Evolutionary conservation across 441 rosid species (phyloP).

Genomic region (Populus trichocarpa): DNA sequence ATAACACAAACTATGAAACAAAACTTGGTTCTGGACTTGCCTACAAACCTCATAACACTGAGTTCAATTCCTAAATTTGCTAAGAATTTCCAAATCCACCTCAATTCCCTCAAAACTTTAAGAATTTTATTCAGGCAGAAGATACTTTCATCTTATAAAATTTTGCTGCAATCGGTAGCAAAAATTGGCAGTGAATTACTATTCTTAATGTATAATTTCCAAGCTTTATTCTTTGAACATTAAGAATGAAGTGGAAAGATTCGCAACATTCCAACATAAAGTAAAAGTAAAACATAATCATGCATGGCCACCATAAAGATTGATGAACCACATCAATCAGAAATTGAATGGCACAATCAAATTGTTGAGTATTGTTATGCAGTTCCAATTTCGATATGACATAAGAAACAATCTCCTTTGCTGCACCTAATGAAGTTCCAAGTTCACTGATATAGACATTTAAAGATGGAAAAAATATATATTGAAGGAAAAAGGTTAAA

Average conservation of each 20-base stretch:
- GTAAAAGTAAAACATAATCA: not conserved
- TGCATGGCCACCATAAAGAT: not conserved
- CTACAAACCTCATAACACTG: not conserved
- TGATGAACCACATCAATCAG: not conserved
- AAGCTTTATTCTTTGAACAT: not conserved
- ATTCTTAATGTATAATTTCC: not conserved
- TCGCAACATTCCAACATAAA: not conserved
- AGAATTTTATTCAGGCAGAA: not conserved
- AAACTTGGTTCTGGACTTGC: not conserved
- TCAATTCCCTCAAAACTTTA: not conserved
- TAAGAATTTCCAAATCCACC: not conserved
- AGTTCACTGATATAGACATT: not conserved
- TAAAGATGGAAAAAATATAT: not conserved
- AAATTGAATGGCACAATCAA: not conserved
- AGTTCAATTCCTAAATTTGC: not conserved
- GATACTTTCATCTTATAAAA: not conserved
- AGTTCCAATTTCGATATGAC: not conserved
- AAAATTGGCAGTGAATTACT: not conserved
- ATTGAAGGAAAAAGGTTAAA: not conserved
- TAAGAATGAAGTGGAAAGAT: not conserved
- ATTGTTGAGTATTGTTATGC: not conserved
- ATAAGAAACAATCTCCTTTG: not conserved
- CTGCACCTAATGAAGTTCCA: not conserved
- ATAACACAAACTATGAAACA: not conserved
- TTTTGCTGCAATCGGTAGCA: not conserved